Evolutionary conservation across 192 early-diverging fungal species (phyloP).

Genomic region (Entomortierella lignicola): DNA sequence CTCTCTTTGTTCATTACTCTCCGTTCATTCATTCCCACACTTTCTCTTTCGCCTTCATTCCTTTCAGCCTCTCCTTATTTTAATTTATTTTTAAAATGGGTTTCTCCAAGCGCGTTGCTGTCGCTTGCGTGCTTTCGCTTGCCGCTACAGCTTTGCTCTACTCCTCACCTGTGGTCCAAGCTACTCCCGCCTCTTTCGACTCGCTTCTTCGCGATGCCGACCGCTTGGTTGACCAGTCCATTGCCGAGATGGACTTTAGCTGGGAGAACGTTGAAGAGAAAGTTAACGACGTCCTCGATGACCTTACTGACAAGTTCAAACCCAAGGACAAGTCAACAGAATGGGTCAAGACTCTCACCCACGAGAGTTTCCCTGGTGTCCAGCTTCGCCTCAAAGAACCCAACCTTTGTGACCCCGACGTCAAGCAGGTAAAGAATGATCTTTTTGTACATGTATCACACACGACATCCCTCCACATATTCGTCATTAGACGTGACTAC

Average conservation of each 20-base stretch:
- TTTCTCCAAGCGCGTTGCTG: conserved; percentile 39
- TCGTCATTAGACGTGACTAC: too few relatives aligned
- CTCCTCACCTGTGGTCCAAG: conserved; percentile 13
- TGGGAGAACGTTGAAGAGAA: conserved; percentile 49
- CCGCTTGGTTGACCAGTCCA: conserved; percentile 44
- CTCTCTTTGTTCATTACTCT: not conserved
- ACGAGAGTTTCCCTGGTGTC: conserved; percentile 77
- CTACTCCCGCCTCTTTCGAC: conserved; percentile 25
- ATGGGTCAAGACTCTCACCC: conserved; percentile 58
- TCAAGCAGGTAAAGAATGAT: conserved; percentile 79
- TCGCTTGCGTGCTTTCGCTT: conserved; percentile 48
- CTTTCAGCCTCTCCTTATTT: not conserved
- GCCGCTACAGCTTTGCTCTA: conserved; percentile 44
- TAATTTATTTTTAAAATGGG: conserved; percentile 10
- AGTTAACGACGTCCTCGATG: conserved; percentile 51
- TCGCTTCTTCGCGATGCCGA: conserved; percentile 34
- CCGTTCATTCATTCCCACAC: not conserved
- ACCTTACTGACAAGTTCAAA: conserved; percentile 43
- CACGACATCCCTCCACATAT: not conserved
- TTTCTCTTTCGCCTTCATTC: too few relatives aligned
- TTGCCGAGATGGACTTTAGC: conserved; percentile 30
- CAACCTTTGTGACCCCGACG: conserved; percentile 84
- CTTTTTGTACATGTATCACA: not conserved
- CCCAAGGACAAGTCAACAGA: conserved; percentile 41
- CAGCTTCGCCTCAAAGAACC: conserved; percentile 81